These are phyloP conservation scores for Cardamine occulta DNA, from an alignment of 345 rosid species.

Conservation along the genomic window DNA sequence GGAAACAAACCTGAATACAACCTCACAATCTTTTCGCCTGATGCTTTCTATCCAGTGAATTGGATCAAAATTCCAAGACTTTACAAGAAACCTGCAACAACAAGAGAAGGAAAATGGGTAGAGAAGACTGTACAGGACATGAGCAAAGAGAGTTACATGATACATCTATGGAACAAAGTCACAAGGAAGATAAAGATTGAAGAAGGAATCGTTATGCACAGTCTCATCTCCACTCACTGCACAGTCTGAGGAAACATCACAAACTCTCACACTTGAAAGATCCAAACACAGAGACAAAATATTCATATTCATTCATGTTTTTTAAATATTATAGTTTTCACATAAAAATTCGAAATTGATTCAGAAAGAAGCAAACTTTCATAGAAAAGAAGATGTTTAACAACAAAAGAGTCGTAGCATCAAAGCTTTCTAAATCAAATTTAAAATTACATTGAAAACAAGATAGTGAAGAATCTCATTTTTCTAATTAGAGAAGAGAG, in stretches of 20 bases:
- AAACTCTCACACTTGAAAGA: constrained; percentile 19
- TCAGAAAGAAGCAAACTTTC: constrained; percentile 14
- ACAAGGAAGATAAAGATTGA: constrained; percentile 50
- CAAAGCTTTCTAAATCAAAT: constrained; percentile 13
- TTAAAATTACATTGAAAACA: constrained; percentile 32
- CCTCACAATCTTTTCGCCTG: constrained; percentile 52
- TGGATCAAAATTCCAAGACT: constrained; percentile 60
- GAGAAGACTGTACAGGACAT: constrained; percentile 42
- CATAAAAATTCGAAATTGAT: neutral
- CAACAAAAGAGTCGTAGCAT: constrained; percentile 38
- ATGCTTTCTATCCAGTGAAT: constrained; percentile 68
- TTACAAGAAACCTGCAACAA: constrained; percentile 58
- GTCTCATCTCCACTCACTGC: constrained; percentile 54
- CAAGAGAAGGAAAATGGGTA: constrained; percentile 49
- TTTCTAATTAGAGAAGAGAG: constrained; percentile 57
- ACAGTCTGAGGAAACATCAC: constrained; percentile 47
- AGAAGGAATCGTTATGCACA: constrained; percentile 55
- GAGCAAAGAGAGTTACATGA: constrained; percentile 42
- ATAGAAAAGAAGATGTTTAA: constrained; percentile 42
- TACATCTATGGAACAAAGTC: constrained; percentile 65
- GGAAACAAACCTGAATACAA: constrained; percentile 46
- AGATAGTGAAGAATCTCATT: neutral
- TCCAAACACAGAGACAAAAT: constrained; percentile 23
- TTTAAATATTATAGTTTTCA: neutral
- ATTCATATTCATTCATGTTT: constrained; percentile 22